Evolutionary conservation across 352 stramenopile species (phyloP).

Genomic region (Phytopythium litorale): DNA sequence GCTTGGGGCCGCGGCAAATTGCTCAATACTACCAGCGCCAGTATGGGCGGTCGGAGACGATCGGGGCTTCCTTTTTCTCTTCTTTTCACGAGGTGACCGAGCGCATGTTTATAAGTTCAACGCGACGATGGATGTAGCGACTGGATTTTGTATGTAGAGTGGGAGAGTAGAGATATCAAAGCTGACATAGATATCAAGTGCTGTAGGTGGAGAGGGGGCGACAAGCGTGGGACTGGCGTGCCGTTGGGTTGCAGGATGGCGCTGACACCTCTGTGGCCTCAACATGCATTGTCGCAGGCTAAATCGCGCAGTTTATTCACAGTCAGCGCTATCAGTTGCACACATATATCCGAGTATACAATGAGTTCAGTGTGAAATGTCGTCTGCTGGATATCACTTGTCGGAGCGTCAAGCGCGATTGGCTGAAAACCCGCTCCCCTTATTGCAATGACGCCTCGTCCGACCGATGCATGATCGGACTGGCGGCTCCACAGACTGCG

Average conservation of each 20-base stretch:
- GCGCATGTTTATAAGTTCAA: background rate
- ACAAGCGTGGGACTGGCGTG: constrained; percentile 1
- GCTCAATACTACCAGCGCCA: background rate
- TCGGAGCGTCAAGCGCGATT: background rate
- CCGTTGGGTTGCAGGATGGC: background rate
- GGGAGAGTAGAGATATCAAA: background rate
- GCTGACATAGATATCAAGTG: background rate
- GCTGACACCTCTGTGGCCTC: background rate
- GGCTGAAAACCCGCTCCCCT: background rate
- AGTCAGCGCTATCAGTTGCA: background rate
- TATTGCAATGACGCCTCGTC: background rate
- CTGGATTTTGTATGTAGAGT: background rate
- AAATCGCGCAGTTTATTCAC: background rate
- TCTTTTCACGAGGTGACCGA: background rate
- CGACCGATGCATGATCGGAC: no score
- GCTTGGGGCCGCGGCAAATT: constrained; percentile 3
- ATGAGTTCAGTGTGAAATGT: background rate
- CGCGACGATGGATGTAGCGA: background rate
- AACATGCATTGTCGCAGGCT: background rate
- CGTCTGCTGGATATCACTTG: background rate
- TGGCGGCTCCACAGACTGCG: no score
- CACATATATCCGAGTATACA: background rate
- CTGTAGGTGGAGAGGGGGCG: background rate
- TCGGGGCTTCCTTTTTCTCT: constrained; percentile 2
- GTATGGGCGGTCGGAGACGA: background rate